Conservation (phyloP, 2,329 filamentous ascomycete genomes). For the Fusarium sp. region DNA sequence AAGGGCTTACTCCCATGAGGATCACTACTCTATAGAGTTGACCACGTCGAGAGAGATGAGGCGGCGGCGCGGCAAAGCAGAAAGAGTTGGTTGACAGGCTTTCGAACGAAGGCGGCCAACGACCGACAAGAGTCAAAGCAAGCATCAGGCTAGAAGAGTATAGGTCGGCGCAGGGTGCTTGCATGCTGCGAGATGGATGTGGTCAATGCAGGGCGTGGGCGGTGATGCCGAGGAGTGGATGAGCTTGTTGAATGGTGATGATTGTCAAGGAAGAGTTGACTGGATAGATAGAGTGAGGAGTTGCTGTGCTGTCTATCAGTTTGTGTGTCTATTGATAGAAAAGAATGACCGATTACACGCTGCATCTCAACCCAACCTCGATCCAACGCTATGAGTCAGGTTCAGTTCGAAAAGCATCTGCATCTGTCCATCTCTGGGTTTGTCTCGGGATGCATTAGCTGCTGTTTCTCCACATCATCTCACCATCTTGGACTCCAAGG, state of each 20-base stretch:
- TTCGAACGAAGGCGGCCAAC: background rate
- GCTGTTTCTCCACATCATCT: background rate
- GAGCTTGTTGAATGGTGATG: conserved; percentile 1
- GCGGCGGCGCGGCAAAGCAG: conserved; percentile 17
- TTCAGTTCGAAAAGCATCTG: background rate
- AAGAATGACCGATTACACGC: background rate
- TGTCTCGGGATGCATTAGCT: background rate
- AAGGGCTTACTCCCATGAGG: background rate
- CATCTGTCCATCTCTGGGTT: background rate
- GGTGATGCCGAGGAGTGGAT: background rate
- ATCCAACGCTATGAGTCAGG: background rate
- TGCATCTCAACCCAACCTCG: background rate
- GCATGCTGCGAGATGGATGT: conserved; percentile 31
- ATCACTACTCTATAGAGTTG: background rate
- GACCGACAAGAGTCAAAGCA: conserved; percentile 11
- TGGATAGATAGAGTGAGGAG: background rate
- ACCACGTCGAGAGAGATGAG: conserved; percentile 19
- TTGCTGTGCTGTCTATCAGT: background rate
- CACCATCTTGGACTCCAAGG: background rate
- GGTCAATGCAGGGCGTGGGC: conserved; percentile 31
- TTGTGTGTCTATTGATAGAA: background rate
- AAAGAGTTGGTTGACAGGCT: conserved; percentile 13
- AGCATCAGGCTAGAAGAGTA: conserved; percentile 26
- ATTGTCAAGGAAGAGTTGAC: background rate
- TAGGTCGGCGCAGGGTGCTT: conserved; percentile 15